Evolutionary conservation across 2,329 filamentous ascomycete species (phyloP), one percentile per base, ranked within the genome.

Genomic region (Davidsoniella neocaledoniae): DNA sequence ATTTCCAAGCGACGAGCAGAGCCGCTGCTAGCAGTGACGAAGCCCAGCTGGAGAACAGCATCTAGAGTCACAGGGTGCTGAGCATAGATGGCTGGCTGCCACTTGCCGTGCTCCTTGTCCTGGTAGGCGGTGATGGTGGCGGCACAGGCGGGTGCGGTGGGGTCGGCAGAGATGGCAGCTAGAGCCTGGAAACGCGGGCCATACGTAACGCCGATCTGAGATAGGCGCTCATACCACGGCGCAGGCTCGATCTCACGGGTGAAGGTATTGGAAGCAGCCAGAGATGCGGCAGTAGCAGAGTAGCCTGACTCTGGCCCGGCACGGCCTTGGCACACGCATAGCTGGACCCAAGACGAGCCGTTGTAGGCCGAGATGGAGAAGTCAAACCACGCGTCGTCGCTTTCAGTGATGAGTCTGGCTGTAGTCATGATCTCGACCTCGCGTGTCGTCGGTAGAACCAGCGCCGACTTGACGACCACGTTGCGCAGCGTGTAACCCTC

Each of bases 301-400:
- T 44, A 44, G 14, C 42, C 42, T 16, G 42, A 12, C 23, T 44
- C 42, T 8, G 42, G 14, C 8, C 42, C 42, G 19, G 42, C 42
- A 26, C 42, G 42, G 14, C 42, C 42, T n/a, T 29, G 25, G 21
- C 42, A 25, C 16, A 33, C 23, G 26, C 42, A 44, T 2, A 44
- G 14, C 23, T 44, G 42, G 19, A 44, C 42, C 42, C 42, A 44
- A 21, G 42, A 44, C 6, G 42, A 44, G 4, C 42, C 42, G 23
- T 44, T 67, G 67, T 68, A 76, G 0, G 74, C 76, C 43, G 67
- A 72, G 23, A 79, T 71, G 1, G 66, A 61, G 60, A 79, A 79
- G 56, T 75, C 72, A 14, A 62, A 63, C 1, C 60, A 60, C 12
- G 65, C 58, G 0, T 63, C 54, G 71, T 69, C 49, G 61, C 62